Evolutionary conservation across 2,329 filamentous ascomycete genomes (phyloP), one percentile per base, ranked within the genome.

Genomic region (Trematosphaeria pertusa): DNA sequence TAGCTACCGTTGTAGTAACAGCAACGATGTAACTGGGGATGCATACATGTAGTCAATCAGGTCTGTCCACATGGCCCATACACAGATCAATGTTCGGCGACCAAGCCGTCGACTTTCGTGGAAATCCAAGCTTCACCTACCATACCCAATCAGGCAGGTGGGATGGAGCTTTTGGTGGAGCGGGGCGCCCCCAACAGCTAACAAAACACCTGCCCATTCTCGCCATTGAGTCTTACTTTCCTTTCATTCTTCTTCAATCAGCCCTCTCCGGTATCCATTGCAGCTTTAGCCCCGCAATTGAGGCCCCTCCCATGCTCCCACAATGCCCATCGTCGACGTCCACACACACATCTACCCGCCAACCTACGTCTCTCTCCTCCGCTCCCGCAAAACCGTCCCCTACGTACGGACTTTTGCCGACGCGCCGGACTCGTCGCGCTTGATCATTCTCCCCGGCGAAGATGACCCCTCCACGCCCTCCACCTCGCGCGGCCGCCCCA

Each of bases 401-500:
- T 83, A 91, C 48, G 84, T 92, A 47, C 82, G 87, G 48, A 81
- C 78, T 14, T 90, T 90, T 59, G 78, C 65, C 17, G 70, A 73
- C 77, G 47, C 81, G 1, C 69, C 69, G 1, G 56, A 70, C 18
- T 81, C 83, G 33, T 81, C 85, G 34, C 84, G 87, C 10, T 81
- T 90, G 46, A 84, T 89, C 50, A 84, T 89, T 44, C 77, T 89
- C 4, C 81, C 84, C 2, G 73, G 78, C 40, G 76, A 82, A 57
- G 79, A 85, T 65, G 72, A 80, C 18, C 69, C 78, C 2, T 75
- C 77, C 15, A 83, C 80, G 34, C 71, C 72, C 1, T 72, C 70
- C 10, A 73, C 71, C 8, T 81, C 84, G 7, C 86, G 89, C 2
- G 92, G 91, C 28, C 85, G 92, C 3, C 91, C 92, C 3, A 84